Conservation (phyloP, 345 rosid species). For the Eucalyptus cladocalyx region DNA sequence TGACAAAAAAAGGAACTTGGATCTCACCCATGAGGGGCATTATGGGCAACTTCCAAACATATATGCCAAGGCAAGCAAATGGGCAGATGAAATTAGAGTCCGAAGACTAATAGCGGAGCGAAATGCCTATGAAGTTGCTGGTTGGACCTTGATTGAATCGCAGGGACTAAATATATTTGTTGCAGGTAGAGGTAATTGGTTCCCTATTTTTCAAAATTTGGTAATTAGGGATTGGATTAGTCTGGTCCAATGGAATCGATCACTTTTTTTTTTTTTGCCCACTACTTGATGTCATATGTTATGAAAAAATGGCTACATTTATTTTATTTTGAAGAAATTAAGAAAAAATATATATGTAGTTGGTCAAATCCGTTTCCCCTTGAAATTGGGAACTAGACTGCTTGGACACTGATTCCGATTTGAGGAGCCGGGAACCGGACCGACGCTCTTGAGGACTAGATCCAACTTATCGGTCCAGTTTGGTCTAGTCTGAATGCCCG, state of each 20-base stretch:
- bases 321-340: no score
- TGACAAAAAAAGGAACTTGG: no score
- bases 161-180: conserved; percentile 2
- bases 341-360: no score
- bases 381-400: accelerated
- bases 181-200: background rate
- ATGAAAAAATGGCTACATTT: no score
- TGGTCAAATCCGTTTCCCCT: accelerated
- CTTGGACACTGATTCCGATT: no score
- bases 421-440: accelerated
- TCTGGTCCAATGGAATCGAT: accelerated
- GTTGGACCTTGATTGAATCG: conserved; percentile 17
- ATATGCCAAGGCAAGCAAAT: conserved; percentile 10
- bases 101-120: conserved; percentile 5
- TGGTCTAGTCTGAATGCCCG: accelerated
- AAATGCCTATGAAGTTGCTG: background rate
- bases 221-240: no score
- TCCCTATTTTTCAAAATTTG: no score
- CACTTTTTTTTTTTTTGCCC: no score
- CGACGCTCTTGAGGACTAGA: accelerated
- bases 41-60: conserved; percentile 12
- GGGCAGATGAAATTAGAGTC: conserved; percentile 8
- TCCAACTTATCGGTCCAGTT: no score
- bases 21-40: conserved; percentile 5
- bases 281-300: no score